Evolutionary conservation across 148 eudicot species (phyloP), one percentile per base, ranked within the genome.

Genomic region (Spergularia bocconei): DNA sequence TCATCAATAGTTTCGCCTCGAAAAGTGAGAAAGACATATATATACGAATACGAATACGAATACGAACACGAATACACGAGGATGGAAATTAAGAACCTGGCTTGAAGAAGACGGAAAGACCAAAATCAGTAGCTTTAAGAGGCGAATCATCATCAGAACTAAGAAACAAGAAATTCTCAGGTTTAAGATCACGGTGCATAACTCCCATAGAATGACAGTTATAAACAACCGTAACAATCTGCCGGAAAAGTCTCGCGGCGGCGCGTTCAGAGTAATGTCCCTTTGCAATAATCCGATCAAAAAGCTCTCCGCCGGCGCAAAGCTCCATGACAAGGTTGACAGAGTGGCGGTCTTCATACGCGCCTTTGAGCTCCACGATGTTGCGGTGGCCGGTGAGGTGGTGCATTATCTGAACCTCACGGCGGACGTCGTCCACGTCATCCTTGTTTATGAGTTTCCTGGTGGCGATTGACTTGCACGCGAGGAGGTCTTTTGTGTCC

Each of bases 391-490:
- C 98, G 53, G 98, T 94, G 13, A 94, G 85, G 50, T 94, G 97
- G 73, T 91, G 97, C 98, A 94, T 94, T 74, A 94, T 94, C 82
- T 94, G 98, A 3, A 94, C 94, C 74, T 94, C 98, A 1, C 98
- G 89, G 21, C 91, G 88, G 41, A 94, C 95, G 50, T 94, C 98
- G 13, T 92, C 98, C 11, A 87, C 63, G 41, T 94, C 98, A 25
- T 94, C 98, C 55, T 77, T 78, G 71, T 79, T 90, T 52, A 86
- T 8, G 4, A 94, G 90, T 63, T 94, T 94, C 23, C 97, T 76
- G 5, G 91, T 87, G 7, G 98, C 87, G 84, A 94, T 94, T n/a
- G 97, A 91, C 75, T 94, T 94, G 75, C 98, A 94, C 13, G 98
- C 98, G 81, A 85, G 86, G 8, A 74, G 78, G 39, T 82, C 78